Evolutionary conservation across 2,329 filamentous ascomycete species (phyloP).

Genomic region (Tympanopsis confertula): DNA sequence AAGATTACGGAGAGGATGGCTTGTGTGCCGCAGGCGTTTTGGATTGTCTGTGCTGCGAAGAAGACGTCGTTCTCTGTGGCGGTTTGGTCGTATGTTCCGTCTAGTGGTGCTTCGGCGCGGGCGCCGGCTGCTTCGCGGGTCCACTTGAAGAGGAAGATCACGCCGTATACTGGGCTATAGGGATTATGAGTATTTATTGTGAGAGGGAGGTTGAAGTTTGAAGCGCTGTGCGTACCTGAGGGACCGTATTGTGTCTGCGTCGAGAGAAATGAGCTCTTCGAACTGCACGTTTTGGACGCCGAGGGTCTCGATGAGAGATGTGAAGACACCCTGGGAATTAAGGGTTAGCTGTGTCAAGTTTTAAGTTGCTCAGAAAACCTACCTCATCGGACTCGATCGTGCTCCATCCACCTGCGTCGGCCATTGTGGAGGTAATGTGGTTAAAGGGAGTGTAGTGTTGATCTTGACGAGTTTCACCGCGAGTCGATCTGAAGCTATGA

Average conservation of each 20-base stretch:
- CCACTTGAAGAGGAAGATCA: constrained; percentile 72
- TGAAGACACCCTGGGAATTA: constrained; percentile 71
- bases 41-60: constrained; percentile 67
- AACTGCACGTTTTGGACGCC: constrained; percentile 92
- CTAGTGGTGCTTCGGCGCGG: constrained; percentile 35
- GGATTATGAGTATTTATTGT: neutral
- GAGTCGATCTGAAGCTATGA: too few relatives aligned
- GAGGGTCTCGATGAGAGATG: constrained; percentile 81
- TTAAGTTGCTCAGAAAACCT: constrained; percentile 19
- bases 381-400: constrained; percentile 87
- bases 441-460: too few relatives aligned
- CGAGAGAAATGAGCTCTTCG: constrained; percentile 67
- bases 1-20: constrained; percentile 60
- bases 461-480: too few relatives aligned
- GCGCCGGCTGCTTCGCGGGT: constrained; percentile 31
- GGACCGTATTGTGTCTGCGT: constrained; percentile 41
- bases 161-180: constrained; percentile 49
- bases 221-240: constrained; percentile 11
- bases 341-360: constrained; percentile 12
- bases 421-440: too few relatives aligned
- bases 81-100: constrained; percentile 51
- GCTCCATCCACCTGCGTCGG: constrained; percentile 1
- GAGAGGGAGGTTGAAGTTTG: neutral
- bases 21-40: constrained; percentile 68
- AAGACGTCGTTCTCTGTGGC: constrained; percentile 47